Percentiles rank a stretch among this genome's conserved stretches.
Conservation (phyloP, 331 rosid species). For the Acacia concinna region DNA sequence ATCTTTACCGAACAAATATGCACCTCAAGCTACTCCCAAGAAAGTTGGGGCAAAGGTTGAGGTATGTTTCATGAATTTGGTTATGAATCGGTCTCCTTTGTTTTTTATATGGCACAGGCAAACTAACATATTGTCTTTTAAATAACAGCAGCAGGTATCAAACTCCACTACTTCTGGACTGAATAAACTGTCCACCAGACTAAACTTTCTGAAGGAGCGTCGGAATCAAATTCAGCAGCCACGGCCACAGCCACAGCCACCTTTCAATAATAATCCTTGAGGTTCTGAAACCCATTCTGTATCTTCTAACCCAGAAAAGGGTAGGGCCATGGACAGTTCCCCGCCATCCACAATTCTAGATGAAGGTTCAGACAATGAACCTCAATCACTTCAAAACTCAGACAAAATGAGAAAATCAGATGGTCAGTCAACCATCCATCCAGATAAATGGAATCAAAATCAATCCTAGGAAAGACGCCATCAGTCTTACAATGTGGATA, state of each 20-base stretch:
- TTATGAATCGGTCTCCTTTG: constrained; percentile 10
- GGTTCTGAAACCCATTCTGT: constrained; percentile 28
- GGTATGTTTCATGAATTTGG: constrained; percentile 53
- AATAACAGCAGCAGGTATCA: constrained; percentile 49
- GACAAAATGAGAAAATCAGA: constrained; percentile 61
- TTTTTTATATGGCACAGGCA: constrained; percentile 16
- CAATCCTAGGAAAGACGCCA: constrained; percentile 58
- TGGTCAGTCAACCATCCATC: constrained; percentile 45
- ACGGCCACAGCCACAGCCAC: constrained; percentile 23
- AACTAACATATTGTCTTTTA: constrained; percentile 33
- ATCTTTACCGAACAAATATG: constrained; percentile 38
- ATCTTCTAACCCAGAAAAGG: constrained; percentile 36
- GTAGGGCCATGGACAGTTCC: constrained; percentile 33
- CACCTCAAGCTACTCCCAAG: constrained; percentile 48
- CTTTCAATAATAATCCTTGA: constrained; percentile 31
- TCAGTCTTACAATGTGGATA: constrained; percentile 41
- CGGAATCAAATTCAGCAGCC: constrained; percentile 45
- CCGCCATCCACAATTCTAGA: constrained; percentile 37
- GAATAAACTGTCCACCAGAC: constrained; percentile 73
- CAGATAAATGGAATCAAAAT: constrained; percentile 49
- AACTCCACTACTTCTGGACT: constrained; percentile 56
- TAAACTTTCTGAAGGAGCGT: constrained; percentile 86
- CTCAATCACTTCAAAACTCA: constrained; percentile 39
- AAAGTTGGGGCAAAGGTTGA: constrained; percentile 54
- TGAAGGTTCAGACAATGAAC: constrained; percentile 41